phyloP scores from a whole-genome alignment of 1,284 basidiomycete species.

The Apiotrichum porosum region DNA sequence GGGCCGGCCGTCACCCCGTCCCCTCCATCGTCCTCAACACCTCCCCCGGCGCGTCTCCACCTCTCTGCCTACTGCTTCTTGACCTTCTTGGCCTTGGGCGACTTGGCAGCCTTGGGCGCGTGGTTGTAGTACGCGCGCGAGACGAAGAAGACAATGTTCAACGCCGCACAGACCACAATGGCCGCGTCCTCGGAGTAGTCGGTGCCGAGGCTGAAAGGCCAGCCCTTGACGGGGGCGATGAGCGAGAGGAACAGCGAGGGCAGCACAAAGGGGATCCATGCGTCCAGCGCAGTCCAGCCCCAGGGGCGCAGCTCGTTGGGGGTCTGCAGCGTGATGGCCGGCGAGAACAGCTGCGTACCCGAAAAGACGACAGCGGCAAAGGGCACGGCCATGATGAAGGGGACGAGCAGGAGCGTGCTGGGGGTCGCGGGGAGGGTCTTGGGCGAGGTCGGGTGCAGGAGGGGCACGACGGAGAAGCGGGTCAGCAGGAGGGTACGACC shows the following conservation, averaged over 20 bases:
- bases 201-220: conserved; percentile 25
- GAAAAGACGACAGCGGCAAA: conserved; percentile 40
- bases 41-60: too few species aligned
- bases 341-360: conserved; percentile 38
- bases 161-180: conserved; percentile 27
- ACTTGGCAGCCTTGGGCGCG: conserved; percentile 10
- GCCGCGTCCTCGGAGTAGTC: conserved; percentile 27
- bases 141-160: conserved; percentile 27
- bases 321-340: conserved; percentile 27
- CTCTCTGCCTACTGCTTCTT: conserved; percentile 30
- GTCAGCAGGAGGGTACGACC: conserved; percentile 47
- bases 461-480: conserved; percentile 39
- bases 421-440: conserved; percentile 32
- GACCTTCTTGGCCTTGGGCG: conserved; percentile 18
- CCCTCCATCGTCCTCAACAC: too few species aligned
- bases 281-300: conserved; percentile 44
- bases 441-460: conserved; percentile 16
- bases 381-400: conserved; percentile 45
- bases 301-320: conserved; percentile 38
- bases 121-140: conserved; percentile 36
- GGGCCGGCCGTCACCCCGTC: too few species aligned
- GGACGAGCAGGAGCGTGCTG: conserved; percentile 38
- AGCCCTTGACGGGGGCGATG: conserved; percentile 39
- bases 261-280: conserved; percentile 40
- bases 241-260: conserved; percentile 36